Base-by-base conservation (phyloP, 257 asterid species). In the Striga asiatica region DNA sequence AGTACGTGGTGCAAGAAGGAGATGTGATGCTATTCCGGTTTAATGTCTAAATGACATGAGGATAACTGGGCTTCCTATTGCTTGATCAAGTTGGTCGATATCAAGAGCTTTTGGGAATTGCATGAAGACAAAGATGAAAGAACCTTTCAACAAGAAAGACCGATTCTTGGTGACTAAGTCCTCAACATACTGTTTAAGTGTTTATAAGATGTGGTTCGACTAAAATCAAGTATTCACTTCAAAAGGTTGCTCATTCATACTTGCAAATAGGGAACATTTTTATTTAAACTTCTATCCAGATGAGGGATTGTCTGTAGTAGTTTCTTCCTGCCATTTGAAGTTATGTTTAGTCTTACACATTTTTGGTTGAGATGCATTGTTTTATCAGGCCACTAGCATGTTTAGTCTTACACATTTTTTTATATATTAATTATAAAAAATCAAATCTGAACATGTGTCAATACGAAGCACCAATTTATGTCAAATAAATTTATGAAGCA, bases 11-110 rank as follows among this genome's bases (percentile, higher is more conserved):
- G 43, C 76, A 74, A 80, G 98, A 91, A 82, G 98, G 98, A 51
- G 98, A 91, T 16, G 88, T 91, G 50, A 80, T 91, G 97, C 79
- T 91, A 60, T 91, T 91, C 49, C 76, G 97, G 61, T 92, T 91
- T 68, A 92, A 92, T 43, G 98, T 92, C 62, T 91, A 74, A 82
- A 34, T 5, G 45, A 56, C 29, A 47, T 58, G 65, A 6, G 29
- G 62, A 25, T 46, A 53, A 47, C 49, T 29, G 35, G 1, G 32
- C 45, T 32, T 41, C 34, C 29, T 35, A 14, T 10, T 17, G 43
- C 21, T 12, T 35, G 58, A 28, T 47, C 47, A 59, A 53, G 66
- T 35, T 43, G 43, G 10, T 35, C 29, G 28, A 42, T 7, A 8
- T 38, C 9, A 48, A 28, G 31, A 54, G n/a, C n/a, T 55, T 11